Conservation (phyloP, 1,284 basidiomycete species). For the Somion occarium region DNA sequence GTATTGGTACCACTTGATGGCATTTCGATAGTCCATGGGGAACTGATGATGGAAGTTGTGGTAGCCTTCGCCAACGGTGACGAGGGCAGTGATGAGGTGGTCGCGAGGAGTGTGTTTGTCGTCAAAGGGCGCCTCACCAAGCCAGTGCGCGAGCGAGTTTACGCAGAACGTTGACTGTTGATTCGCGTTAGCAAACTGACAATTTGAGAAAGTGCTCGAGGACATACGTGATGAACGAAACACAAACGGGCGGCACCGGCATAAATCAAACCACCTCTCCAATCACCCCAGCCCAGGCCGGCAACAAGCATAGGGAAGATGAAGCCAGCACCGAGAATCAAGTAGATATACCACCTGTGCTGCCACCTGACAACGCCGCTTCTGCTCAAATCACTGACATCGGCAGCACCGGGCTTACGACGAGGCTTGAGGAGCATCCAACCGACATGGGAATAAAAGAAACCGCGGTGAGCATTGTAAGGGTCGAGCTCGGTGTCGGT, state of each 20-base stretch:
- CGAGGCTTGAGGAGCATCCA: conserved; percentile 95
- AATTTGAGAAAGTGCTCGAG: no score
- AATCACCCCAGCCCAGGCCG: conserved; percentile 82
- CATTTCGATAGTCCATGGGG: conserved; percentile 93
- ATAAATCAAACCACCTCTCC: conserved; percentile 79
- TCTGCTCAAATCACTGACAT: conserved; percentile 80
- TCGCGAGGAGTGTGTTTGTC: conserved; percentile 94
- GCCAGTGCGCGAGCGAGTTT: conserved; percentile 93
- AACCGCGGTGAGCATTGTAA: conserved; percentile 86
- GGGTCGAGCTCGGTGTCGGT: conserved; percentile 96
- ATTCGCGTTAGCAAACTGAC: no score
- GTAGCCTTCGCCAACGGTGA: conserved; percentile 91
- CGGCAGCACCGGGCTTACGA: conserved; percentile 82
- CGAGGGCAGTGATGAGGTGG: conserved; percentile 83
- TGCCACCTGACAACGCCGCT: conserved; percentile 84
- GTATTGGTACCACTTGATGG: conserved; percentile 91
- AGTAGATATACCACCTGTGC: conserved; percentile 72
- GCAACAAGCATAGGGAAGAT: conserved; percentile 74
- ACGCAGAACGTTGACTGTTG: conserved; percentile 92
- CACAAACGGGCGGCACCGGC: conserved; percentile 79
- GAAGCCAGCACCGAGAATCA: conserved; percentile 74
- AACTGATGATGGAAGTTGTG: conserved; percentile 97
- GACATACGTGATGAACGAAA: conserved; percentile 86
- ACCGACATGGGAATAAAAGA: conserved; percentile 79
- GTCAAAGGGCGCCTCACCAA: conserved; percentile 89